Conservation (phyloP, 257 asterid species). For the Fraxinus cuspidata region DNA sequence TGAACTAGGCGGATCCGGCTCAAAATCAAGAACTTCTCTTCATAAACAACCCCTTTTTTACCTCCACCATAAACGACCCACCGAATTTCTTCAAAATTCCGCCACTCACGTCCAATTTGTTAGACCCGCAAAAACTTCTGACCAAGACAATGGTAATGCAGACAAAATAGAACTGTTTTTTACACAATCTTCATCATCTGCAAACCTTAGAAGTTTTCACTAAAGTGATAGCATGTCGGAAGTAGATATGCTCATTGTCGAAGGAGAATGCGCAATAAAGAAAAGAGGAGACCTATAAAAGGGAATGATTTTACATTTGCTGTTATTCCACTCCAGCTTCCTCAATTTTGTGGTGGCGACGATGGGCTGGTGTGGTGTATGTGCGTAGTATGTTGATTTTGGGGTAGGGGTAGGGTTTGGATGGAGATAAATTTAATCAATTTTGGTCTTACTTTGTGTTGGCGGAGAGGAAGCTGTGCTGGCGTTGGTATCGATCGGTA, state of each 20-base stretch:
- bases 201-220: slow-evolving; percentile 33
- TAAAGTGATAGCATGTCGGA: slow-evolving; percentile 44
- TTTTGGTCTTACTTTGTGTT: too few relatives aligned
- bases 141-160: slow-evolving; percentile 18
- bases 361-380: too few relatives aligned
- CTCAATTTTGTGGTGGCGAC: slow-evolving; percentile 68
- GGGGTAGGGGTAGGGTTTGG: too few relatives aligned
- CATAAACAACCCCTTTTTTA: too few relatives aligned
- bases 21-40: too few relatives aligned
- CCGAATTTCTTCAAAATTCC: slow-evolving; percentile 6
- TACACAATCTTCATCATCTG: slow-evolving; percentile 37
- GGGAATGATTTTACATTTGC: slow-evolving; percentile 61
- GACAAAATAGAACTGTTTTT: slow-evolving; percentile 42
- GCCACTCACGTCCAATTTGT: not conserved
- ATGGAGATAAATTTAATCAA: too few relatives aligned
- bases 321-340: slow-evolving; percentile 65
- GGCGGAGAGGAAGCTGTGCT: too few relatives aligned
- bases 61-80: too few relatives aligned
- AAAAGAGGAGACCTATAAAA: slow-evolving; percentile 60
- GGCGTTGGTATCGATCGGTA: too few relatives aligned
- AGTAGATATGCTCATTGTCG: slow-evolving; percentile 57
- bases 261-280: slow-evolving; percentile 57
- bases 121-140: not conserved
- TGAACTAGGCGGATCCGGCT: too few relatives aligned
- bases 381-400: too few relatives aligned